Conservation (phyloP, 345 rosid species). For the Leavenworthia alabamica region DNA sequence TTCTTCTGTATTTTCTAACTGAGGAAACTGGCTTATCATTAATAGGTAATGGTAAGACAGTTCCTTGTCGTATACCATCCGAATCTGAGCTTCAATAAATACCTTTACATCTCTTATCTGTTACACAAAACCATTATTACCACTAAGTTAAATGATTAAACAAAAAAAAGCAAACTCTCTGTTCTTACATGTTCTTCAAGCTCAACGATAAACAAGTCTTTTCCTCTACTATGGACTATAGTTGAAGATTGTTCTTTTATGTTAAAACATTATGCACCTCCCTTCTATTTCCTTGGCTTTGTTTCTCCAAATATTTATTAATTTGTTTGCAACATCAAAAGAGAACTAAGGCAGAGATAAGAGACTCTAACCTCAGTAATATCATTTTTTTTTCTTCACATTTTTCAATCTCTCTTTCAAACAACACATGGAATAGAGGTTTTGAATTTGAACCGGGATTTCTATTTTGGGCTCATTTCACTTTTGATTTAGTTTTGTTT, state of each 20-base stretch:
- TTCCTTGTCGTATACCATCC: conserved; percentile 58
- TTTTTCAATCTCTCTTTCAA: conserved; percentile 16
- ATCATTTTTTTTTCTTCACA: conserved; percentile 35
- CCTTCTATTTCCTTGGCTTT: conserved; percentile 71
- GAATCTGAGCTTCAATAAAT: conserved; percentile 65
- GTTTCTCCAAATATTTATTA: conserved; percentile 39
- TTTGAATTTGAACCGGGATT: neutral
- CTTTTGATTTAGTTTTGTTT: no score
- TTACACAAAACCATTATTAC: neutral
- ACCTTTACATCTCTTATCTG: conserved; percentile 81
- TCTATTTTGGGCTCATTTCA: neutral
- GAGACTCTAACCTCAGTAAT: conserved; percentile 54
- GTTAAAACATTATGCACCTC: conserved; percentile 27
- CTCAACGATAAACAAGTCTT: conserved; percentile 59
- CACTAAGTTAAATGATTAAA: neutral
- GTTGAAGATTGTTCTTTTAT: neutral
- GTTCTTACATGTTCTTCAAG: conserved; percentile 72
- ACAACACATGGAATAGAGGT: neutral
- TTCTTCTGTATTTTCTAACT: conserved; percentile 39
- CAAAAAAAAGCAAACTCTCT: neutral
- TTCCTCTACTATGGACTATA: neutral
- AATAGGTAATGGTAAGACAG: conserved; percentile 54
- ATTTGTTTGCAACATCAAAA: neutral
- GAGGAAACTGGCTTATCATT: conserved; percentile 41
- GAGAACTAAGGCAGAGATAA: neutral